phyloP scores from a whole-genome alignment of 805 yeast species.

The Jamesozyma lodderae region DNA sequence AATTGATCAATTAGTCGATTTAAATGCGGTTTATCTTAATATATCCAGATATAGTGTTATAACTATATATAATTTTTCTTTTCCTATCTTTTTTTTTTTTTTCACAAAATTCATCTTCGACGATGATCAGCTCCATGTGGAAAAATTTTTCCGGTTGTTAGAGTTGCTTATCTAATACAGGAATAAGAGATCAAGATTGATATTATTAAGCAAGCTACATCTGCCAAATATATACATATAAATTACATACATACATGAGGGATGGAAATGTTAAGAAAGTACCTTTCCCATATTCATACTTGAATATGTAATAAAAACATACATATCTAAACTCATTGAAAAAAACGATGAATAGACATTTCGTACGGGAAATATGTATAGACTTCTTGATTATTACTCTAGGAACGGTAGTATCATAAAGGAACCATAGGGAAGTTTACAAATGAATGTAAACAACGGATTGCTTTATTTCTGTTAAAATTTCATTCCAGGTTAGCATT shows the following conservation, averaged over 20 bases:
- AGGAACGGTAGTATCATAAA: slow-evolving; percentile 17
- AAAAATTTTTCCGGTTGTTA: no score
- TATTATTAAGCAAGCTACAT: no score
- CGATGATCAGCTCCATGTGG: no score
- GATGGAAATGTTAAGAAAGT: slow-evolving; percentile 13
- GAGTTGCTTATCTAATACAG: no score
- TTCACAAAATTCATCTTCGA: no score
- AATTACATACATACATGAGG: not conserved
- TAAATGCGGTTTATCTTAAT: no score
- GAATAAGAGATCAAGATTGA: no score
- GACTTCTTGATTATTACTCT: slow-evolving; percentile 18
- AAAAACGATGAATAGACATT: not conserved
- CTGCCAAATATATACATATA: no score
- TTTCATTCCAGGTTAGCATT: slow-evolving; percentile 1
- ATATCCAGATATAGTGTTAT: no score
- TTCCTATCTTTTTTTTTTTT: no score
- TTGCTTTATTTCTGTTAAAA: slow-evolving; percentile 1
- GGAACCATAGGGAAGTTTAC: not conserved
- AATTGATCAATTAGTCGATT: no score
- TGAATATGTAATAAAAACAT: slow-evolving; percentile 6
- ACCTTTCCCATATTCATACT: slow-evolving; percentile 15
- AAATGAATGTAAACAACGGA: no score
- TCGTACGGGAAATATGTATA: slow-evolving; percentile 20
- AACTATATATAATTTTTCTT: not conserved
- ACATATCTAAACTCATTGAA: slow-evolving; percentile 1